Conservation (phyloP, 2,329 filamentous ascomycete species). For the Cordyceps pruinosa region DNA sequence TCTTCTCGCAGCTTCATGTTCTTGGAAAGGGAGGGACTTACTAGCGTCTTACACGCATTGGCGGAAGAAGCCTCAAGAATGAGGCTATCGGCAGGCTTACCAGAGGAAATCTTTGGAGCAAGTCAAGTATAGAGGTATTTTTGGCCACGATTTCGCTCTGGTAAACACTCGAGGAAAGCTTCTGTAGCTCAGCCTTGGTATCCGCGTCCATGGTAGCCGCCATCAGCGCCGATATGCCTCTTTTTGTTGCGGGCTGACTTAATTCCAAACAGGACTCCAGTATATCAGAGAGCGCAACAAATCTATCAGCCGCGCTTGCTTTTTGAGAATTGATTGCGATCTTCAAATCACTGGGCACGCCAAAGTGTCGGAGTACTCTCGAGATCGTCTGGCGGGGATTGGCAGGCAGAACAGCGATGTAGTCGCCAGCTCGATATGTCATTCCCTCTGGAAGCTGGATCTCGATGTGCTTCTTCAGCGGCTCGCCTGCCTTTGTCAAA, state of each 20-base stretch:
- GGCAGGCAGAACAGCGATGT: conserved; percentile 65
- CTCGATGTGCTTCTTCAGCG: conserved; percentile 58
- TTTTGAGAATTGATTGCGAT: conserved; percentile 54
- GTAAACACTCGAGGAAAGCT: conserved; percentile 42
- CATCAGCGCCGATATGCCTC: conserved; percentile 39
- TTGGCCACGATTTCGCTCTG: conserved; percentile 44
- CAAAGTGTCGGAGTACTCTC: conserved; percentile 58
- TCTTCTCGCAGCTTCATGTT: too few species aligned
- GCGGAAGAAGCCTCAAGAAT: conserved; percentile 66
- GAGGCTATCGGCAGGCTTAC: conserved; percentile 56
- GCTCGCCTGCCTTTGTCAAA: conserved; percentile 41
- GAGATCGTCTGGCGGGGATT: conserved; percentile 58
- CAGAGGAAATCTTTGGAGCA: conserved; percentile 57
- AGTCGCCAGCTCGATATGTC: conserved; percentile 67
- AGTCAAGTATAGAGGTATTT: conserved; percentile 57
- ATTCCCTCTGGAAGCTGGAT: conserved; percentile 60
- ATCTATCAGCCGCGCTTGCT: too few species aligned
- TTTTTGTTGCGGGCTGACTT: conserved; percentile 63
- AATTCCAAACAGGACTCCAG: conserved; percentile 68
- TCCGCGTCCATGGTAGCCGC: conserved; percentile 42
- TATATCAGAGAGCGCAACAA: conserved; percentile 54
- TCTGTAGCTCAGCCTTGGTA: conserved; percentile 35
- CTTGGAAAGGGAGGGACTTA: too few species aligned
- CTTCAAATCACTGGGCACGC: conserved; percentile 61
- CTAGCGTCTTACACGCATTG: conserved; percentile 71